A percentile compares a stretch with the other conserved stretches of the same genome.
Evolutionary conservation across 257 asterid species (phyloP).

Genomic region (Haberlea rhodopensis): DNA sequence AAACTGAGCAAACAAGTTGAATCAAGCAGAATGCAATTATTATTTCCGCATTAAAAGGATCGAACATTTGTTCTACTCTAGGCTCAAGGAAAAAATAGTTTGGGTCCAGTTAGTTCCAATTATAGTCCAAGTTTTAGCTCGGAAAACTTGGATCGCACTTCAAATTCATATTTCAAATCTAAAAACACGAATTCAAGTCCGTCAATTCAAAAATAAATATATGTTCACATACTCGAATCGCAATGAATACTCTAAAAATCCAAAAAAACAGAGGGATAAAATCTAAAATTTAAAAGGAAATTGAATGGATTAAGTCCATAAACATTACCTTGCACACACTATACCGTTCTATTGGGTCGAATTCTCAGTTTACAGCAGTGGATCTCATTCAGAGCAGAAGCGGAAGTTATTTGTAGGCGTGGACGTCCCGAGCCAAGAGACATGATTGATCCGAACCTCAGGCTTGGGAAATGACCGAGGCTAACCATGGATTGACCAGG

Average conservation of each 20-base stretch:
- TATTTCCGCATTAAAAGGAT: no score
- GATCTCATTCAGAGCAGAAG: not conserved
- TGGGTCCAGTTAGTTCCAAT: not conserved
- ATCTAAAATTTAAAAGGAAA: not conserved
- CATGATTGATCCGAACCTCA: slow-evolving; percentile 40
- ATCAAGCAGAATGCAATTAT: not conserved
- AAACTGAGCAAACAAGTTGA: not conserved
- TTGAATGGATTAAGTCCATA: slow-evolving; percentile 22
- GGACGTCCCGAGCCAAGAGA: slow-evolving; percentile 41
- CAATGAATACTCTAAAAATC: not conserved
- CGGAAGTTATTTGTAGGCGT: slow-evolving; percentile 28
- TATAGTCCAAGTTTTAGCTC: not conserved
- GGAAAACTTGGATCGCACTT: not conserved
- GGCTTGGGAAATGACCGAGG: slow-evolving; percentile 35
- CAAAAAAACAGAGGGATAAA: not conserved
- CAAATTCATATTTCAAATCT: not conserved
- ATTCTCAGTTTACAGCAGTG: slow-evolving; percentile 27
- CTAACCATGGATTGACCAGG: slow-evolving; percentile 62
- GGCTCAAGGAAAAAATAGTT: no score
- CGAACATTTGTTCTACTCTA: no score
- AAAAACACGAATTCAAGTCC: no score
- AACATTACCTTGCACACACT: slow-evolving; percentile 36
- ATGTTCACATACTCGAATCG: not conserved
- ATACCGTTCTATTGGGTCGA: slow-evolving; percentile 11
- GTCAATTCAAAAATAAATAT: no score